Conservation (phyloP, 2,329 filamentous ascomycete species). For the Botrytis paeoniae region DNA sequence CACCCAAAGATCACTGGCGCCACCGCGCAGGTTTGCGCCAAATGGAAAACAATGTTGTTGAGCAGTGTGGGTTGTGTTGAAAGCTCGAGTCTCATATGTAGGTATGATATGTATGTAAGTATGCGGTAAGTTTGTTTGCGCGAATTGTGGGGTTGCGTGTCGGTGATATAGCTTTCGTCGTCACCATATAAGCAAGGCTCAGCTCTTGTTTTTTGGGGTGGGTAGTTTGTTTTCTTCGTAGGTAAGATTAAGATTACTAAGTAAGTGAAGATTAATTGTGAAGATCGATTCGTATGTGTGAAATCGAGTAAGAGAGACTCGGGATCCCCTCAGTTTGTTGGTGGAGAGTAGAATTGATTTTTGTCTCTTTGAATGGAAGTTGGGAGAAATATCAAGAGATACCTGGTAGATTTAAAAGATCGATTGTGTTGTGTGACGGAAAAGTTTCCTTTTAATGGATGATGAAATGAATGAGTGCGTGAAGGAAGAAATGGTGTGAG, state of each 20-base stretch:
- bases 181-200: constrained; percentile 35
- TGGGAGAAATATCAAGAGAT: neutral
- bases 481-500: neutral
- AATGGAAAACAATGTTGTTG: constrained; percentile 28
- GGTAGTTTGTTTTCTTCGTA: neutral
- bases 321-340: neutral
- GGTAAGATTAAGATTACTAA: neutral
- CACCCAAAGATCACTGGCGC: constrained; percentile 35
- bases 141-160: constrained; percentile 17
- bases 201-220: constrained; percentile 21
- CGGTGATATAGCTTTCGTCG: constrained; percentile 23
- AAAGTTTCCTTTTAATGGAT: neutral
- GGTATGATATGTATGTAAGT: constrained; percentile 11
- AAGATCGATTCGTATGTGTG: neutral
- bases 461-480: neutral
- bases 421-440: neutral
- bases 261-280: neutral
- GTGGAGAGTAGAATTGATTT: neutral
- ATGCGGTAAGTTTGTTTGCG: constrained; percentile 18
- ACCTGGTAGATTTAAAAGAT: neutral
- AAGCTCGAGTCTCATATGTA: constrained; percentile 21
- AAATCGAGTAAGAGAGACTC: neutral
- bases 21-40: constrained; percentile 34
- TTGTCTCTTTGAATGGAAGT: neutral
- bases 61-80: constrained; percentile 20